Evolutionary conservation across 1,284 basidiomycete species (phyloP), one percentile per base, ranked within the genome.

Genomic region (Trametes pubescens): DNA sequence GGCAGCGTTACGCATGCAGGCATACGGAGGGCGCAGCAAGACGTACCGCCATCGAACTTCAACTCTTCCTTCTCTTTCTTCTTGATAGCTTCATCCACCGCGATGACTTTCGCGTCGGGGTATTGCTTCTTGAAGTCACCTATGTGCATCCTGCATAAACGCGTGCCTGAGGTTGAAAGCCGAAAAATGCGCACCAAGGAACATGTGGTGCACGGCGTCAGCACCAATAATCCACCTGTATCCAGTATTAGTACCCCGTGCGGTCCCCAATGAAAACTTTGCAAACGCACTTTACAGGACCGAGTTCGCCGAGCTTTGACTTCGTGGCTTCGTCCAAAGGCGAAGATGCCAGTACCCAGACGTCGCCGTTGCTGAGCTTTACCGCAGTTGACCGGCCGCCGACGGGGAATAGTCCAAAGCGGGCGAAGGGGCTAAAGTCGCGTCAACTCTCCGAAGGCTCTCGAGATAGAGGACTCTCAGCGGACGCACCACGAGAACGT

Each of bases 331-430:
- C 78, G 52, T 89, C 87, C 58, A 95, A 79, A 0, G 93, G 92
- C 3, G 94, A 94, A 1, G 93, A 96, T 0, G 94, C 95, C 35
- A 97, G 82, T 0, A 98, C 81, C 88, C 94, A 96, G 26, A 98
- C 87, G 4, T 86, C 88, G 21, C 90, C 88, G 59, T 85, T 82
- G 52, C 78, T 79, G 61, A 98, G 80, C 77, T 85, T 89, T 73
- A 98, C 82, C 0, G 95, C 95, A 0, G 93, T 97, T 0, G 92
- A 91, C 49, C 94, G 81, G 24, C 93, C 93, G 0, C 94, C 94
- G 29, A 95, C 79, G 4, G 91, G 92, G 37, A 94, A 69, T 11
- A 92, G 38, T 11, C 88, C 86, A 63, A 84, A 86, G n/a, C 91
- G 85, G 16, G 86, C 72, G 70, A 93, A 93, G 0, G 91, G 90